phyloP scores from a whole-genome alignment of 768 basidiomycete species.

The Russula foetens region DNA sequence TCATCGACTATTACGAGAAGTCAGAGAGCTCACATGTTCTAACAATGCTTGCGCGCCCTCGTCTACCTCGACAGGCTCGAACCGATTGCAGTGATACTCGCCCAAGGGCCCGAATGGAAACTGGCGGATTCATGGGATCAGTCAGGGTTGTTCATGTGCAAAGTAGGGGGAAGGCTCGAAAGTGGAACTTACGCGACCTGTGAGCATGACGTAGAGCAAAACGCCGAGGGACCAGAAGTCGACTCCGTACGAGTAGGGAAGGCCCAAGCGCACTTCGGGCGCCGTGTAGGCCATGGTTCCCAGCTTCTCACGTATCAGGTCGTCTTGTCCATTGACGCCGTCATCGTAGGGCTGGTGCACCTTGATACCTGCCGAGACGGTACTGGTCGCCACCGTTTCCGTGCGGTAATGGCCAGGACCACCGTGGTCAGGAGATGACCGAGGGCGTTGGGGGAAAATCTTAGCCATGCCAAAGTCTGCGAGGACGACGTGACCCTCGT shows the following conservation, averaged over 20 bases:
- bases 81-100: constrained; percentile 2
- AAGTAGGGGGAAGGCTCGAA: neutral
- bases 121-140: neutral
- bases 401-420: neutral
- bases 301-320: constrained; percentile 11
- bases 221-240: constrained; percentile 21
- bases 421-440: neutral
- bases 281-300: constrained; percentile 18
- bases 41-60: constrained; percentile 13
- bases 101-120: constrained; percentile 18
- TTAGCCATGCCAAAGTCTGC: constrained; percentile 21
- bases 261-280: constrained; percentile 17
- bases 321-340: neutral
- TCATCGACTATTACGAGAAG: too few species aligned
- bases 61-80: constrained; percentile 17
- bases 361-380: neutral
- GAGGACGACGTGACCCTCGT: constrained; percentile 13
- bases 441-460: constrained; percentile 2
- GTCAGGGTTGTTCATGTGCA: neutral
- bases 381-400: neutral
- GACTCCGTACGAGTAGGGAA: constrained; percentile 18
- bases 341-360: constrained; percentile 11
- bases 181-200: constrained; percentile 14
- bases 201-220: constrained; percentile 18
- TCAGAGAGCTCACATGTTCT: neutral